These are phyloP conservation scores for Candida wancherniae DNA, from an alignment of 805 yeast genomes.

Conservation along the genomic window DNA sequence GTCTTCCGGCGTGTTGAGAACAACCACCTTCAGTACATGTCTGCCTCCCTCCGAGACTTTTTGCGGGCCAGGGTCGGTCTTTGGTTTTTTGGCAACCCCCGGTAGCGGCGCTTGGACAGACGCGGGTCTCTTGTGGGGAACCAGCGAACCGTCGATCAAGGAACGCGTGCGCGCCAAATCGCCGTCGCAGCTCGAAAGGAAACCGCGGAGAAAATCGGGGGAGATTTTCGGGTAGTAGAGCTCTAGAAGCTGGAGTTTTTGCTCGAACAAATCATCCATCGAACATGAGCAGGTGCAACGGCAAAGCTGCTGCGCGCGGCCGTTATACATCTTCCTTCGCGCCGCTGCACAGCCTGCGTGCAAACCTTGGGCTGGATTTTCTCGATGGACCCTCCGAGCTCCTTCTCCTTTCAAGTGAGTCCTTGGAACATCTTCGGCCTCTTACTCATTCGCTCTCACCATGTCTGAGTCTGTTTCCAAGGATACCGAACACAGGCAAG, in stretches of 20 bases:
- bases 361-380: too few species aligned
- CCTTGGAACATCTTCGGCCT: slow-evolving; percentile 1
- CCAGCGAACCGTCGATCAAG: slow-evolving; percentile 32
- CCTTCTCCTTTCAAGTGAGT: not conserved
- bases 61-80: too few species aligned
- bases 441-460: not conserved
- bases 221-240: slow-evolving; percentile 41
- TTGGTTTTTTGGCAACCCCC: slow-evolving; percentile 3
- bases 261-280: slow-evolving; percentile 14
- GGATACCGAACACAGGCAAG: slow-evolving; percentile 7
- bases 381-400: too few species aligned
- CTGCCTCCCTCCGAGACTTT: too few species aligned
- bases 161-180: slow-evolving; percentile 39
- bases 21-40: slow-evolving; percentile 22
- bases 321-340: too few species aligned
- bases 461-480: slow-evolving; percentile 6
- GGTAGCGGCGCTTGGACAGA: slow-evolving; percentile 11
- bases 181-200: slow-evolving; percentile 52
- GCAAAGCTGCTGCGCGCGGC: too few species aligned
- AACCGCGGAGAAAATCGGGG: slow-evolving; percentile 41
- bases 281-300: too few species aligned
- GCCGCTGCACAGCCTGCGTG: too few species aligned
- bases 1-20: slow-evolving; percentile 48
- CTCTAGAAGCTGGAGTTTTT: slow-evolving; percentile 33
- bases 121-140: slow-evolving; percentile 15